Evolutionary conservation across 495 filamentous ascomycete genomes (phyloP).

Genomic region (Tuber brumale): DNA sequence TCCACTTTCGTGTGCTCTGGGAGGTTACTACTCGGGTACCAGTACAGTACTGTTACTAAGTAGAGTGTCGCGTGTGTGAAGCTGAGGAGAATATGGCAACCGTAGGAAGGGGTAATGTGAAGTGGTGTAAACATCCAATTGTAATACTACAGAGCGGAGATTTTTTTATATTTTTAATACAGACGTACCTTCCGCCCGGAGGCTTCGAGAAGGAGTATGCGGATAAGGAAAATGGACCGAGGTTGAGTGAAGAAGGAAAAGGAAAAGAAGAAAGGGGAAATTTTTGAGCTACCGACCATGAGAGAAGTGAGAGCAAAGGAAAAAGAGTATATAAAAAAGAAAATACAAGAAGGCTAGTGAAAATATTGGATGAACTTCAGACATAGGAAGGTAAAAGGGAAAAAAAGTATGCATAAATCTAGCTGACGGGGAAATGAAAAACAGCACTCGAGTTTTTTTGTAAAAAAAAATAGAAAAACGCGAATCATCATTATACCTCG

Average conservation of each 20-base stretch:
- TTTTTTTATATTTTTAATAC: background rate
- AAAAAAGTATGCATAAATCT: conserved; percentile 5
- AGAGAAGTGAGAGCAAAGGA: background rate
- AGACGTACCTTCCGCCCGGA: background rate
- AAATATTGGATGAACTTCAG: conserved; percentile 30
- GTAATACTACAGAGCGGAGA: background rate
- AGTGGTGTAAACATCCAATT: background rate
- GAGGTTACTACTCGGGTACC: background rate
- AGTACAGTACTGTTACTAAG: too few species aligned
- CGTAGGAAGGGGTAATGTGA: background rate
- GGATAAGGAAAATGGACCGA: background rate
- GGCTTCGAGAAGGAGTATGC: background rate
- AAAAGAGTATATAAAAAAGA: conserved; percentile 2
- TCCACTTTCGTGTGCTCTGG: background rate
- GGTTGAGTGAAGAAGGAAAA: background rate
- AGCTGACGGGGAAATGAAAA: background rate
- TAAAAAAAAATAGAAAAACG: conserved; percentile 7
- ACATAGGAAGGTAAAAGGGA: background rate
- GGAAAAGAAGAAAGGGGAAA: background rate
- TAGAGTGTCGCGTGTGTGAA: background rate
- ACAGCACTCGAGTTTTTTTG: background rate
- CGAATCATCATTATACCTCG: background rate
- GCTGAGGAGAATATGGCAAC: background rate
- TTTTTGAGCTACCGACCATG: background rate
- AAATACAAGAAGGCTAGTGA: conserved; percentile 26